phyloP scores from a whole-genome alignment of 495 filamentous ascomycete genomes.

The Cercophora newfieldiana region DNA sequence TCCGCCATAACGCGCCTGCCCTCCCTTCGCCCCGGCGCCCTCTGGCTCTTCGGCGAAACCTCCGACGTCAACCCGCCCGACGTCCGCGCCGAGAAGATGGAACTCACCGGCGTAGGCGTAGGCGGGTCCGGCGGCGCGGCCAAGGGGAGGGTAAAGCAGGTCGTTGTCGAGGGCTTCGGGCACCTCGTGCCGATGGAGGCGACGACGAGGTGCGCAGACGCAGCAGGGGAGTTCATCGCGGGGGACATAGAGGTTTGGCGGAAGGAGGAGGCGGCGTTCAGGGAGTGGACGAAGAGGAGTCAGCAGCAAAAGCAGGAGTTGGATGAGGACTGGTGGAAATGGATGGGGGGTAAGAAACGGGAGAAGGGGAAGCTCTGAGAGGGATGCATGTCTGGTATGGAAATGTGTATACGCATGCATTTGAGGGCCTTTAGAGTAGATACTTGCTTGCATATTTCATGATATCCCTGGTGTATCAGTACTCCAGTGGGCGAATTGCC shows the following conservation, averaged over 20 bases:
- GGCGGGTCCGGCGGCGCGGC: constrained; percentile 68
- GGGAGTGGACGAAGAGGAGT: constrained; percentile 49
- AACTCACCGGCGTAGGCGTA: constrained; percentile 60
- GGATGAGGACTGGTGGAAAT: constrained; percentile 30
- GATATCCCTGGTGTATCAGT: background rate
- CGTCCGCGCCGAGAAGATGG: constrained; percentile 56
- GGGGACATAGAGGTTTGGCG: constrained; percentile 64
- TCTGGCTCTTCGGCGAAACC: constrained; percentile 76
- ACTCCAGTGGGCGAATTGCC: too few relatives aligned
- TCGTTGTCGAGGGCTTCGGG: constrained; percentile 65
- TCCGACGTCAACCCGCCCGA: constrained; percentile 62
- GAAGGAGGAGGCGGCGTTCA: constrained; percentile 61
- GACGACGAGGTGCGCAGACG: constrained; percentile 62
- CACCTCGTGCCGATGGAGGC: constrained; percentile 87
- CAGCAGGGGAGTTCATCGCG: constrained; percentile 62
- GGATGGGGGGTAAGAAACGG: constrained; percentile 19
- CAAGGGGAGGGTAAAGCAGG: constrained; percentile 68
- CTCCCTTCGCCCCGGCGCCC: constrained; percentile 69
- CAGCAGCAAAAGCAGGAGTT: constrained; percentile 59
- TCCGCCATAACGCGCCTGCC: constrained; percentile 64
- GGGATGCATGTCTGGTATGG: background rate
- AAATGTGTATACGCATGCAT: background rate
- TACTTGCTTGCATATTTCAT: background rate
- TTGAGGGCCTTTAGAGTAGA: background rate
- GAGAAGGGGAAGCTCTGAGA: constrained; percentile 8